Base-by-base conservation (phyloP, 139 green algal genomes). In the Chlorella vulgaris region DNA sequence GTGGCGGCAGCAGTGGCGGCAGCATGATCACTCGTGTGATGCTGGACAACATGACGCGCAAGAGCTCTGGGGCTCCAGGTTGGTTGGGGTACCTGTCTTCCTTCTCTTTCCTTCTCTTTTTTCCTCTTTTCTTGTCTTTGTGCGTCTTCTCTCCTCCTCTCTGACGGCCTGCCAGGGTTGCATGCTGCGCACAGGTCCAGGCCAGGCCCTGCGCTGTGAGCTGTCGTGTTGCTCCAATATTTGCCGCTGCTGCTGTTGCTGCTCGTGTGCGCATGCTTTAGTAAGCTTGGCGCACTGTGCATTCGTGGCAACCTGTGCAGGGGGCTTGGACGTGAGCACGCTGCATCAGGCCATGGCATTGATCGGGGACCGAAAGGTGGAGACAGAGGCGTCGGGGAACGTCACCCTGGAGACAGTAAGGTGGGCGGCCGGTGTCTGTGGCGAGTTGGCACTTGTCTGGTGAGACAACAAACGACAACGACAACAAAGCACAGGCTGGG, bases 11-110 rank as follows among this genome's bases (percentile, higher is more conserved):
- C 21, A 33, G 67, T 21, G 77, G 31, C 39, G 26, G 51, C n/a
- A n/a, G n/a, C 67, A 82, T 76, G 73, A 80, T 98, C 13, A 90
- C 84, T 5, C 86, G 94, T 22, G 47, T 99, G 38, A 99, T 99
- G 97, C 90, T 99, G 35, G 97, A 99, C 91, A 99, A 99, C 91
- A 99, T 99, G 97, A 89, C 91, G 7, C 68, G 60, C 51, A 85
- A 68, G 61, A 82, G 92, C 33, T 24, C 69, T 1, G 51, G 38
- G 4, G 53, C 58, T n/a, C 80, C 78, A 76, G 76, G 84, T 79
- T 71, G 65, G 38, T 28, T 2, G 5, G 22, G n/a, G 74, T 36
- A 53, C 15, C 50, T 31, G n/a, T 3, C 33, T 31, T 50, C 33
- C 33, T 43, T 51, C 33, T 47, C 29, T 13, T 8, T 26, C 36